Evolutionary conservation across 371 early-diverging fungal genomes (phyloP).

Genomic region (Mucor sp.): DNA sequence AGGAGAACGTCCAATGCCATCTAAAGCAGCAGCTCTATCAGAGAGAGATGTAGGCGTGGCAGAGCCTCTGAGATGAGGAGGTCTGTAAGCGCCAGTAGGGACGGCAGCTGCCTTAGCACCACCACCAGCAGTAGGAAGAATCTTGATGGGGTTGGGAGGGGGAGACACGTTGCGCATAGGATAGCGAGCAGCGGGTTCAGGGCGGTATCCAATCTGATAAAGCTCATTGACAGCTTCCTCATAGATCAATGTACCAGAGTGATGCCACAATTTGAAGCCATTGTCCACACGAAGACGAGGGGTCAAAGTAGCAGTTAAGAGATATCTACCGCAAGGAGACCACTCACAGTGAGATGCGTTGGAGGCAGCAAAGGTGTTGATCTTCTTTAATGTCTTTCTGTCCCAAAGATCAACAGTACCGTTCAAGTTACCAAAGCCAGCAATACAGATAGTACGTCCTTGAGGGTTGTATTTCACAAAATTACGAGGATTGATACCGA

Average conservation of each 20-base stretch:
- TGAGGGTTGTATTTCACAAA: slow-evolving; percentile 87
- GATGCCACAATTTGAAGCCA: slow-evolving; percentile 95
- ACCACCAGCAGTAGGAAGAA: slow-evolving; percentile 28
- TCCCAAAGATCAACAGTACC: slow-evolving; percentile 96
- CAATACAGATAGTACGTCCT: slow-evolving; percentile 85
- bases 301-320: slow-evolving; percentile 92
- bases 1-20: slow-evolving; percentile 32
- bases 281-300: slow-evolving; percentile 97
- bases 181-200: slow-evolving; percentile 62
- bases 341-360: slow-evolving; percentile 88
- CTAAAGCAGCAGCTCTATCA: slow-evolving; percentile 37
- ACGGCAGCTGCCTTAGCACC: slow-evolving; percentile 40
- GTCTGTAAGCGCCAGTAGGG: slow-evolving; percentile 74
- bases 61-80: slow-evolving; percentile 74
- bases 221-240: slow-evolving; percentile 79
- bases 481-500: slow-evolving; percentile 89
- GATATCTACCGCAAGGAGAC: slow-evolving; percentile 90
- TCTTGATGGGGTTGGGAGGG: slow-evolving; percentile 54
- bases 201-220: slow-evolving; percentile 83
- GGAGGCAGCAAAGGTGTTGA: slow-evolving; percentile 77
- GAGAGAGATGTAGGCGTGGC: slow-evolving; percentile 52
- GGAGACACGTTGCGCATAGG: slow-evolving; percentile 74
- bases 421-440: slow-evolving; percentile 95
- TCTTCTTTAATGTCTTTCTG: slow-evolving; percentile 76
- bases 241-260: slow-evolving; percentile 85